Evolutionary conservation across 1,139 yeast species (phyloP), one percentile per base, ranked within the genome.

Genomic region (Taiozyma sp.): DNA sequence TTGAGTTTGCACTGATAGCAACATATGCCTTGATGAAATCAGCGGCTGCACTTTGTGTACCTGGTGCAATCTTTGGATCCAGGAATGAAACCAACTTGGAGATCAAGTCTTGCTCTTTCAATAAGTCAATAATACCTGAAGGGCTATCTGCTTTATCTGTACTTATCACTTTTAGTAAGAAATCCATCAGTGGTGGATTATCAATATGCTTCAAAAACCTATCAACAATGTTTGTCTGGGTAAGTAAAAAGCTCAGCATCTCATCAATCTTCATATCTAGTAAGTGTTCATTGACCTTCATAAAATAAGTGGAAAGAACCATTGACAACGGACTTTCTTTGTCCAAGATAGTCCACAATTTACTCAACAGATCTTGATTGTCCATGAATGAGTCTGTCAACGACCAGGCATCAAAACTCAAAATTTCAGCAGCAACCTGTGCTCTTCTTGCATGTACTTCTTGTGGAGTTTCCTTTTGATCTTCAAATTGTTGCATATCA

Each of bases 351-450:
- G 80, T 70, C 99, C 99, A 93, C 50, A 93, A 72, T 62, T 77
- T 81, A 54, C 80, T 80, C 56, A 95, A 68, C 47, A 88, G 75
- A 21, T 74, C 76, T 3, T 80, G 74, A 53, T 83, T 80, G 61
- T 88, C 95, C 85, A 93, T 85, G 47, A 93, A 84, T 0, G 96
- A 84, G 60, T 93, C 97, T 5, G 97, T 88, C 40, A 95, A 75
- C 5, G 96, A 87, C 97, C 97, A 93, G 8, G 90, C 95, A 64
- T 93, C 98, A 5, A 95, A 90, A 50, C 93, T 82, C 43, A 93
- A 74, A 44, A 93, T 85, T 65, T 95, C 99, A 1, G 97, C 88
- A 4, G 97, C 93, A 55, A 91, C 79, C 49, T 90, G 86, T 5
- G 97, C 95, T 61, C 89, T 77, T 57, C 91, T 77, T 19, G 80